Percentiles rank a stretch among this genome's conserved stretches.
These are phyloP conservation scores for Pezicula carpinea DNA, from an alignment of 2,329 filamentous ascomycete species.

Conservation along the genomic window DNA sequence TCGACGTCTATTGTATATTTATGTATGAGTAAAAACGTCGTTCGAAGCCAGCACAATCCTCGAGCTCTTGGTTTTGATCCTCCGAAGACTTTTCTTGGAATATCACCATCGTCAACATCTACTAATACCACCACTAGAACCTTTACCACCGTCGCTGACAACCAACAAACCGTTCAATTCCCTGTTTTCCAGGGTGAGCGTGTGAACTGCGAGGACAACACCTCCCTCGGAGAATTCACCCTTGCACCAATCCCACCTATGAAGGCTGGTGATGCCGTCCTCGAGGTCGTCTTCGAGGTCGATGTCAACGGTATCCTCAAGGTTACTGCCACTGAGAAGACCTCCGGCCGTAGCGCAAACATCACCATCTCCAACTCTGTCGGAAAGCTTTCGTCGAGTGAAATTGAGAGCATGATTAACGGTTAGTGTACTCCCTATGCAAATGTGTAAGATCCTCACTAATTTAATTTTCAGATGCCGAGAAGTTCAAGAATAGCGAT, in stretches of 20 bases:
- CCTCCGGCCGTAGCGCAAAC: conserved; percentile 94
- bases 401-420: conserved; percentile 98
- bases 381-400: conserved; percentile 87
- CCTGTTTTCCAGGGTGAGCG: conserved; percentile 94
- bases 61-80: too few species aligned
- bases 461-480: conserved; percentile 57
- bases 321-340: conserved; percentile 99
- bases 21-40: neutral
- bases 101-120: conserved; percentile 7
- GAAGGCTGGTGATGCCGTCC: conserved; percentile 91
- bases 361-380: conserved; percentile 99
- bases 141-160: conserved; percentile 80
- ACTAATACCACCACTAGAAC: conserved; percentile 39
- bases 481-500: conserved; percentile 97
- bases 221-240: conserved; percentile 94
- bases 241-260: conserved; percentile 84
- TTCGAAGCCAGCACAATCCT: too few species aligned
- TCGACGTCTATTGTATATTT: conserved; percentile 4
- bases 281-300: conserved; percentile 98
- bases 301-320: conserved; percentile 99
- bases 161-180: conserved; percentile 83
- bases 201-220: conserved; percentile 98
- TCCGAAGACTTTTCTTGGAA: neutral
- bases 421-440: conserved; percentile 41
- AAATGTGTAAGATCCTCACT: conserved; percentile 6